Base-by-base conservation (phyloP, 2,329 filamentous ascomycete species). In the Arthroderma sp. region DNA sequence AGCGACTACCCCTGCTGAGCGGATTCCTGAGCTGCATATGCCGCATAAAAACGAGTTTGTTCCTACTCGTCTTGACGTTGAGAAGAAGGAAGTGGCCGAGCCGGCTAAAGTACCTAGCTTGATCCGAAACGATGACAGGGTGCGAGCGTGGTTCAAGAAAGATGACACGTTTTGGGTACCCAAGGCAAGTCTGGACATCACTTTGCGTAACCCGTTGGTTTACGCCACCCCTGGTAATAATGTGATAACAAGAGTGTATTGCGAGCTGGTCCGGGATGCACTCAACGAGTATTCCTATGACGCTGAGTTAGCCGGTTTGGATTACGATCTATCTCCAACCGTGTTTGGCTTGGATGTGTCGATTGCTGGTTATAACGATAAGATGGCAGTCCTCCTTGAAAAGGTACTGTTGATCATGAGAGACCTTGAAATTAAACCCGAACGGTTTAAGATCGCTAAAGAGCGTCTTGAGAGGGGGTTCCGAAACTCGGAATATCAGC, bases 141-240 rank as follows among this genome's bases (percentile, higher is more conserved):
- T 85, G 1, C 80, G 88, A 29, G 82, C 86, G 2, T 98, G 91
- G 91, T 95, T 81, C 71, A 98, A 98, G 71, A 96, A 96, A 66
- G 91, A 98, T 56, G 91, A 98, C 55, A 87, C 82, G 0, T 98
- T 96, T 65, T 96, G 89, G 88, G 91, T 96, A 6, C 91, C 91
- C 6, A 94, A 94, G 63, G 91, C 86, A 3, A 91, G 87, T 48
- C 70, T 96, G 11, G 77, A 87, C 52, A 77, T 94, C 51, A 86
- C 81, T 53, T 73, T 93, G 52, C 78, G 81, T 54, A 94, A 82
- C 48, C 83, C 87, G 0, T 66, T 94, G 38, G 79, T 84, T n/a
- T 80, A 79, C 59, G 75, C 84, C 1, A 87, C 84, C 4, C 83
- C 87, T 1, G 80, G 83, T 46, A 88, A 83, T 50, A 72, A 77